Evolutionary conservation across 805 yeast species (phyloP), one percentile per base, ranked within the genome.

Genomic region (Starmerella sirachaensis): DNA sequence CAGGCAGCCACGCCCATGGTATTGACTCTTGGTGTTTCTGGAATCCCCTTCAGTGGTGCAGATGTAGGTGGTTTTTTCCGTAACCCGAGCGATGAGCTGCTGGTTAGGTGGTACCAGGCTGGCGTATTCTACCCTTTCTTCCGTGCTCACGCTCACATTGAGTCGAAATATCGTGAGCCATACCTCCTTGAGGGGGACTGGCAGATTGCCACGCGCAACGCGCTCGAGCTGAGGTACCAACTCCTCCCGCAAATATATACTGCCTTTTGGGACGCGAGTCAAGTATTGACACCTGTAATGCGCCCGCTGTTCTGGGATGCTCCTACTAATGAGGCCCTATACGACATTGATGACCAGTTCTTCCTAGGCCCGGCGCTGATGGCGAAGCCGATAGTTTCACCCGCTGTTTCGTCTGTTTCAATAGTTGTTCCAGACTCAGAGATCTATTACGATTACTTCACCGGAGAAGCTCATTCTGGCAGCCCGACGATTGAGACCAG

Each of bases 1-100:
- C 66, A 69, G 48, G 67, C 72, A 5, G 82, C 95, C 0, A 69
- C 84, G 31, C 95, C 97, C 6, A 86, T 85, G 94, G 58, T 83
- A 12, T 64, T 91, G 42, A 81, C 93, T 3, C 69, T 77, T 47
- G 84, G 85, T 32, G 63, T 82, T 20, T 82, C 74, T 1, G 94
- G 94, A 7, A 77, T 75, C 75, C 94, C 95, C 21, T 88, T 86
- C 61, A 70, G 80, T 6, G 99, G 99, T 7, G 88, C 95, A 7
- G 99, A 91, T 62, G 88, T 91, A 31, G 97, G 95, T 23, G 98
- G 99, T 0, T 91, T 91, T 55, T 86, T 85, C 54, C 94, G 93
- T 3, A 70, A 91, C 55, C 97, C 98, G 0, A 63, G 75, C 0
- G 66, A 71, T 24, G 97, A 91, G 53, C 61, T 91, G 43, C 64